Evolutionary conservation across 768 basidiomycete genomes (phyloP).

Genomic region (Tylopilus balloui): DNA sequence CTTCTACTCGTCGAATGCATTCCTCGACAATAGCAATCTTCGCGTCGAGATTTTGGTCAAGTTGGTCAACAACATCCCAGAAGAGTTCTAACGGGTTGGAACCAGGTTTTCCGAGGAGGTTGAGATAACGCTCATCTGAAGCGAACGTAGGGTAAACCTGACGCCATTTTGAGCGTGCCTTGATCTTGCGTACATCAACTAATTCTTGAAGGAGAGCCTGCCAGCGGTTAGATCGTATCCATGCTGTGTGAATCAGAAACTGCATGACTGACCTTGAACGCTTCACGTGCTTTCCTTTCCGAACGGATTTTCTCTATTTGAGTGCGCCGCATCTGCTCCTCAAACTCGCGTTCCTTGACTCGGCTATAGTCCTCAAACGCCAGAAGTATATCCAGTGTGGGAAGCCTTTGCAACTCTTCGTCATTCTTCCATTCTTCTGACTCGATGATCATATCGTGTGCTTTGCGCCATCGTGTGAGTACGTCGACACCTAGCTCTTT

Average conservation of each 20-base stretch:
- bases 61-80: conserved; percentile 86
- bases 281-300: conserved; percentile 89
- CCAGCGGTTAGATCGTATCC: background rate
- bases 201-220: conserved; percentile 72
- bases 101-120: conserved; percentile 88
- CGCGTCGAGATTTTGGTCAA: conserved; percentile 81
- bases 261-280: conserved; percentile 61
- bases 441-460: conserved; percentile 68
- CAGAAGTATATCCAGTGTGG: conserved; percentile 85
- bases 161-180: conserved; percentile 88
- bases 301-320: conserved; percentile 81
- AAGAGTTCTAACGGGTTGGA: conserved; percentile 95
- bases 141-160: conserved; percentile 74
- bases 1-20: conserved; percentile 45
- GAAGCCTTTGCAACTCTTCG: conserved; percentile 72
- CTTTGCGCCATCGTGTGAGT: conserved; percentile 87
- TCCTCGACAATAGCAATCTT: conserved; percentile 68
- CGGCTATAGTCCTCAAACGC: conserved; percentile 94
- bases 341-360: conserved; percentile 85
- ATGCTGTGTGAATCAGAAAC: background rate
- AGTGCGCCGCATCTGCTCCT: conserved; percentile 74
- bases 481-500: conserved; percentile 87
- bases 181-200: conserved; percentile 61
- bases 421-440: conserved; percentile 80
- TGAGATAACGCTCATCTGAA: conserved; percentile 77